phyloP scores from a whole-genome alignment of 1,284 basidiomycete genomes.

The Ustilago hordei region DNA sequence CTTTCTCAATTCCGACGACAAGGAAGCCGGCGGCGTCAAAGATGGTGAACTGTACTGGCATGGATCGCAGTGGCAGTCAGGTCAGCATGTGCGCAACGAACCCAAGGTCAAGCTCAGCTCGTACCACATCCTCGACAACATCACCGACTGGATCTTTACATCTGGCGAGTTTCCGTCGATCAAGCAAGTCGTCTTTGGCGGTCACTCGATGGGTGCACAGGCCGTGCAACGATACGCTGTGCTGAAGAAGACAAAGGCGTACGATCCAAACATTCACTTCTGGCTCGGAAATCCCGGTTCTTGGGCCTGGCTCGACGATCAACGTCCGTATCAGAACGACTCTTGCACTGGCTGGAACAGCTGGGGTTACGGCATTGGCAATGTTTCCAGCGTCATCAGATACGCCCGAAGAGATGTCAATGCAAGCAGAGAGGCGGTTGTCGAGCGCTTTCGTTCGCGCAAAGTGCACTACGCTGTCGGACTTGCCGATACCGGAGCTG shows the following conservation, averaged over 20 bases:
- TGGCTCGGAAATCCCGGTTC: slow-evolving; percentile 67
- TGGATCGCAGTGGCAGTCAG: slow-evolving; percentile 62
- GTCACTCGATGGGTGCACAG: slow-evolving; percentile 67
- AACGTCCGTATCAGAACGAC: slow-evolving; percentile 45
- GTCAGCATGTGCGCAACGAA: slow-evolving; percentile 50
- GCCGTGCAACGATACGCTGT: slow-evolving; percentile 59
- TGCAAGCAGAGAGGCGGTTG: slow-evolving; percentile 41
- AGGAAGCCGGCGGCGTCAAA: slow-evolving; percentile 45
- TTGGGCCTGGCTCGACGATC: slow-evolving; percentile 56
- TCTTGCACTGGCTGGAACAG: slow-evolving; percentile 26
- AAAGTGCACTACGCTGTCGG: slow-evolving; percentile 57
- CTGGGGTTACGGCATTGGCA: slow-evolving; percentile 62
- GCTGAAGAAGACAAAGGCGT: slow-evolving; percentile 57
- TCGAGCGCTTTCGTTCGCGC: slow-evolving; percentile 53
- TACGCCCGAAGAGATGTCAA: slow-evolving; percentile 59
- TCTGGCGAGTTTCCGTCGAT: slow-evolving; percentile 56
- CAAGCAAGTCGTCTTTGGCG: slow-evolving; percentile 63
- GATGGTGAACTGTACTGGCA: slow-evolving; percentile 51
- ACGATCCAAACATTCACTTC: slow-evolving; percentile 60
- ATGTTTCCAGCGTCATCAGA: slow-evolving; percentile 34
- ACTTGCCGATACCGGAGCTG: slow-evolving; percentile 61
- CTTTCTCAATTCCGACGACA: slow-evolving; percentile 57
- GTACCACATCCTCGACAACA: slow-evolving; percentile 58
- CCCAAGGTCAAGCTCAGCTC: slow-evolving; percentile 44
- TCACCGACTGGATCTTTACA: slow-evolving; percentile 57